phyloP scores from a whole-genome alignment of 2,329 filamentous ascomycete genomes.

The Epichloe baconii region DNA sequence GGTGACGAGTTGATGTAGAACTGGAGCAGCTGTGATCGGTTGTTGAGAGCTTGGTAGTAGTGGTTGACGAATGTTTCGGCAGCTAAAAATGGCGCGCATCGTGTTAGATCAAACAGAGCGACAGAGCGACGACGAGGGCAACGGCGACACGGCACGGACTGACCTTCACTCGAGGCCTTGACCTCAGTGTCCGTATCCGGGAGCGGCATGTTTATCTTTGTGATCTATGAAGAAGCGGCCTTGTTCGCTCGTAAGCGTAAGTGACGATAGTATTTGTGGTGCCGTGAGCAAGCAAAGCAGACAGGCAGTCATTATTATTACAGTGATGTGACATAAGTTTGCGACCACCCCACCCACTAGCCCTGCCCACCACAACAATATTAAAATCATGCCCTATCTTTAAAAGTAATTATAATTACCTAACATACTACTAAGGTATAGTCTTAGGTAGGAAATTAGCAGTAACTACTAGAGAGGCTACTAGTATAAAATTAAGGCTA shows the following conservation, averaged over 20 bases:
- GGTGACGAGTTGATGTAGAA: slow-evolving; percentile 56
- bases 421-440: too few relatives aligned
- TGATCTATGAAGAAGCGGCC: not conserved
- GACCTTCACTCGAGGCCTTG: slow-evolving; percentile 34
- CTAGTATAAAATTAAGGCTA: too few relatives aligned
- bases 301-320: not conserved
- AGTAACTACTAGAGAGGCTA: too few relatives aligned
- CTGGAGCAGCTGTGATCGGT: slow-evolving; percentile 43
- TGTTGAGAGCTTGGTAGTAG: slow-evolving; percentile 65
- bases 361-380: too few relatives aligned
- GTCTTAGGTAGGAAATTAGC: too few relatives aligned
- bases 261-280: not conserved
- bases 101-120: not conserved
- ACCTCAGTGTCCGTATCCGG: slow-evolving; percentile 31
- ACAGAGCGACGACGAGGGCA: not conserved
- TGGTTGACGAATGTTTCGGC: slow-evolving; percentile 58
- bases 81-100: slow-evolving; percentile 28
- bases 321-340: too few relatives aligned
- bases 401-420: too few relatives aligned
- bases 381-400: too few relatives aligned
- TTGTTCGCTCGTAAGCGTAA: not conserved
- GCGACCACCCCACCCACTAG: too few relatives aligned
- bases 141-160: not conserved
- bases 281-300: not conserved
- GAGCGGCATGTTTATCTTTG: slow-evolving; percentile 17